phyloP scores from a whole-genome alignment of 306 rosid species.

The Rosa lucieae region DNA sequence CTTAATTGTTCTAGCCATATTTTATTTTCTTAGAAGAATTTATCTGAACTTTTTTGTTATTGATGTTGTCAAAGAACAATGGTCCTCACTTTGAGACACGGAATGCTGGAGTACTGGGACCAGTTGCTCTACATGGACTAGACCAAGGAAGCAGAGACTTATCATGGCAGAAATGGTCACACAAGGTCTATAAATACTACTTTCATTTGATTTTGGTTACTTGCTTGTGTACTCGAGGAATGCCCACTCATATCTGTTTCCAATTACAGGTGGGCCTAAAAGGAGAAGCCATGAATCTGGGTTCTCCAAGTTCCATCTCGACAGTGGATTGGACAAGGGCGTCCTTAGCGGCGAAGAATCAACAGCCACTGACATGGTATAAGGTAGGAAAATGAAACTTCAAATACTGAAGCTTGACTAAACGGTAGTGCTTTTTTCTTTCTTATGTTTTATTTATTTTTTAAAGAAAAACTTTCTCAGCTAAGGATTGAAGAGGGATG shows the following conservation, averaged over 20 bases:
- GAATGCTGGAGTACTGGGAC: constrained; percentile 76
- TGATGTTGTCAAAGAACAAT: constrained; percentile 51
- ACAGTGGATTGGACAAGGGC: constrained; percentile 58
- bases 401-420: neutral
- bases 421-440: neutral
- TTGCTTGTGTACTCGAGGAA: neutral
- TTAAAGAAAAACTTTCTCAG: neutral
- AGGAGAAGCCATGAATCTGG: constrained; percentile 49
- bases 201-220: neutral
- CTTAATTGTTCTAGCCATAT: neutral
- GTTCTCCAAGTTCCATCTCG: constrained; percentile 43
- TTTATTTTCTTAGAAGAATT: neutral
- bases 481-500: neutral
- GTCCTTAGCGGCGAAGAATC: constrained; percentile 37
- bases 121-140: constrained; percentile 62
- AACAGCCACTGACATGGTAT: constrained; percentile 64
- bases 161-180: constrained; percentile 84
- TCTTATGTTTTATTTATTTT: neutral
- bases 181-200: constrained; percentile 57
- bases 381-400: constrained; percentile 36
- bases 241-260: constrained; percentile 2
- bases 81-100: constrained; percentile 76
- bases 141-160: constrained; percentile 66
- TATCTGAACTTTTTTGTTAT: constrained; percentile 11
- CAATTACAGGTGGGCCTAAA: constrained; percentile 45